Conservation (phyloP, 2,329 filamentous ascomycete genomes). For the Akanthomyces muscarius region DNA sequence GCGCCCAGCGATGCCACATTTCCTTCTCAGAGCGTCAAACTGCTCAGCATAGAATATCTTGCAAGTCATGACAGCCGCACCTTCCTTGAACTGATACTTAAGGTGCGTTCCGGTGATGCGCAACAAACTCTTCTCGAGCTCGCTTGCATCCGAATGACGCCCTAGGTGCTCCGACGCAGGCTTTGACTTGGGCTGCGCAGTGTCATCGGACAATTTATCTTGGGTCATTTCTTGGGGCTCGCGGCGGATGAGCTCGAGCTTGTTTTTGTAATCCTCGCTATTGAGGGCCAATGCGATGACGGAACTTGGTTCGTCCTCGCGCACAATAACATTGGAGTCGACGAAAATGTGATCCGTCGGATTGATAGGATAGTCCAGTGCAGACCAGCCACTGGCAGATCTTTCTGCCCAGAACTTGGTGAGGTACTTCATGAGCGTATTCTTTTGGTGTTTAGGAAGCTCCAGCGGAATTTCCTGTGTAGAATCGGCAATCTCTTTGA, state of each 20-base stretch:
- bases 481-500: conserved; percentile 59
- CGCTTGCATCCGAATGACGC: conserved; percentile 55
- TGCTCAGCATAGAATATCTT: conserved; percentile 99
- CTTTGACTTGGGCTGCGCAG: conserved; percentile 28
- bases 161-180: conserved; percentile 35
- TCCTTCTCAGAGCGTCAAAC: conserved; percentile 88
- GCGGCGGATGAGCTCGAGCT: conserved; percentile 64
- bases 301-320: conserved; percentile 95
- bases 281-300: conserved; percentile 90
- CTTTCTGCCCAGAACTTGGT: conserved; percentile 98
- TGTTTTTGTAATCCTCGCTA: conserved; percentile 80
- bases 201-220: conserved; percentile 29
- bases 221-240: conserved; percentile 43
- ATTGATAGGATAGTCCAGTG: conserved; percentile 86
- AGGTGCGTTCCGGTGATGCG: conserved; percentile 86
- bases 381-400: conserved; percentile 89
- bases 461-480: conserved; percentile 62
- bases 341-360: conserved; percentile 92
- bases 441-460: conserved; percentile 88
- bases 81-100: conserved; percentile 92
- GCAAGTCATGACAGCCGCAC: conserved; percentile 90
- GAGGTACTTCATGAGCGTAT: conserved; percentile 88
- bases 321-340: conserved; percentile 93
- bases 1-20: conserved; percentile 88
- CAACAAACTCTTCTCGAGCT: conserved; percentile 80